Evolutionary conservation across 108 stramenopile genomes (phyloP).

Genomic region (Stephanodiscus triporus): DNA sequence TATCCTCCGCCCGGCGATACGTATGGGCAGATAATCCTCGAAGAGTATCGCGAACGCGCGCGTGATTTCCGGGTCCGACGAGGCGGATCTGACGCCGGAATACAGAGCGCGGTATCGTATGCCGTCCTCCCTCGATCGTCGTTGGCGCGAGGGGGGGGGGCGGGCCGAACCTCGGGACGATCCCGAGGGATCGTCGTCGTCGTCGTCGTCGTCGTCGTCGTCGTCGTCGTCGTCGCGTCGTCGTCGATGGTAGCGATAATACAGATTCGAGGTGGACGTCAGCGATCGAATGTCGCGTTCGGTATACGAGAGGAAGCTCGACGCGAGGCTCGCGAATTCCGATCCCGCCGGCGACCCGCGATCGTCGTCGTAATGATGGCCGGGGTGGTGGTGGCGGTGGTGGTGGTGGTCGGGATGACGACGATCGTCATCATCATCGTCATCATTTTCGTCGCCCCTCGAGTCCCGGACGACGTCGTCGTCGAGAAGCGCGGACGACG

Average conservation of each 20-base stretch:
- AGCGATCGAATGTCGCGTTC: constrained; percentile 46
- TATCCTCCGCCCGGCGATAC: constrained; percentile 76
- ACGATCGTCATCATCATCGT: not conserved
- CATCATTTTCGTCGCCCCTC: not conserved
- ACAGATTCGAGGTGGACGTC: constrained; percentile 42
- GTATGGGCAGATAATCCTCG: constrained; percentile 75
- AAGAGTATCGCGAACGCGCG: constrained; percentile 81
- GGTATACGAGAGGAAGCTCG: constrained; percentile 40
- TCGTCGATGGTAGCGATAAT: constrained; percentile 21
- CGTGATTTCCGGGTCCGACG: constrained; percentile 65
- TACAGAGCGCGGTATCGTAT: constrained; percentile 59
- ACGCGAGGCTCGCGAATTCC: constrained; percentile 39
- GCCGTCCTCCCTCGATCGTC: constrained; percentile 36
- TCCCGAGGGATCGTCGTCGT: too few species aligned
- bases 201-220: too few species aligned
- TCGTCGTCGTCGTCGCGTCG: too few species aligned
- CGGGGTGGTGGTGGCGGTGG: too few species aligned
- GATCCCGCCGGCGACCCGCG: constrained; percentile 33
- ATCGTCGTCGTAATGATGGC: constrained; percentile 37
- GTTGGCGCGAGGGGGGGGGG: not conserved
- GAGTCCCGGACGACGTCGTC: not conserved
- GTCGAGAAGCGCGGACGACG: not conserved
- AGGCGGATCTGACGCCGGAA: constrained; percentile 69
- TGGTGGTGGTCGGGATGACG: too few species aligned
- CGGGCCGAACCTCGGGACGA: too few species aligned